These are phyloP conservation scores for Stipa capillata DNA, from an alignment of 176 grass and related monocot genomes.

Conservation along the genomic window DNA sequence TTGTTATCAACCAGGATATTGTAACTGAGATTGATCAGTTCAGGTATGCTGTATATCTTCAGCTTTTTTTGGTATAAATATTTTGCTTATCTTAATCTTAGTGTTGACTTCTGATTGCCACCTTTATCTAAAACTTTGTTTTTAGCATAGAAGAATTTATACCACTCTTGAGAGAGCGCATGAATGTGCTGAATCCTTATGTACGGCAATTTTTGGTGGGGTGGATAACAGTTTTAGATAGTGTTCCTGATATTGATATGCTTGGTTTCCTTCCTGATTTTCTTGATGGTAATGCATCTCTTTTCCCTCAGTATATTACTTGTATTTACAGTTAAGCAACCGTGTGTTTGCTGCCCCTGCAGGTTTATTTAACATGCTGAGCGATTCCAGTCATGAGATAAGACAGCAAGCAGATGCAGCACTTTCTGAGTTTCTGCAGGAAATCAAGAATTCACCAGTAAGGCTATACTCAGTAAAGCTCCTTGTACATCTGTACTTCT, in stretches of 20 bases:
- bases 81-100: slow-evolving; percentile 22
- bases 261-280: slow-evolving; percentile 99
- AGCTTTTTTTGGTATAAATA: not conserved
- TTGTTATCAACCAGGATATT: slow-evolving; percentile 75
- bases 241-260: slow-evolving; percentile 99
- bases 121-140: slow-evolving; percentile 20
- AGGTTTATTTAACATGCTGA: slow-evolving; percentile 99
- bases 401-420: slow-evolving; percentile 96
- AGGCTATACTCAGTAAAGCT: slow-evolving; percentile 23
- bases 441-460: slow-evolving; percentile 99
- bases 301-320: slow-evolving; percentile 11
- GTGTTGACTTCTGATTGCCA: slow-evolving; percentile 10
- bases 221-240: slow-evolving; percentile 98
- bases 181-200: slow-evolving; percentile 98
- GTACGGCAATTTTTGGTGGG: slow-evolving; percentile 98
- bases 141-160: slow-evolving; percentile 99
- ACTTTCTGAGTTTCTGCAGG: slow-evolving; percentile 98
- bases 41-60: slow-evolving; percentile 45
- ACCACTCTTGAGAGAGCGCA: slow-evolving; percentile 96
- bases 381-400: slow-evolving; percentile 94
- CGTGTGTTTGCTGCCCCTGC: slow-evolving; percentile 8
- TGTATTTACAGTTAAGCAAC: slow-evolving; percentile 11
- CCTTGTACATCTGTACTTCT: not conserved
- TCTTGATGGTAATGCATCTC: slow-evolving; percentile 79
- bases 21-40: slow-evolving; percentile 99